A percentile compares a stretch with the other conserved stretches of the same genome.
Evolutionary conservation across 2,329 filamentous ascomycete species (phyloP).

Genomic region (Leptographium lundbergii): DNA sequence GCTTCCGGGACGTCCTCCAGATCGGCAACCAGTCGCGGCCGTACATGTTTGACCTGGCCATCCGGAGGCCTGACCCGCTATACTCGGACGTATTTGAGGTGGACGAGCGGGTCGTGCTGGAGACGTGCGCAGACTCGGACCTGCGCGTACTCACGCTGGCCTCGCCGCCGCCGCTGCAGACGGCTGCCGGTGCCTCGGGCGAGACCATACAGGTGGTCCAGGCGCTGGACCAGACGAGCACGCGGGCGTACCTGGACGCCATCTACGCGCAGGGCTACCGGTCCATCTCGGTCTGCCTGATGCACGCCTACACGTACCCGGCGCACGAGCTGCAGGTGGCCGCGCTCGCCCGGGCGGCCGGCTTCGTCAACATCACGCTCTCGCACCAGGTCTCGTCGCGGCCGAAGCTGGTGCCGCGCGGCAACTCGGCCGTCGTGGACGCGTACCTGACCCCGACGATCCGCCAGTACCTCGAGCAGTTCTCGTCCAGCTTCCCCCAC

Average conservation of each 20-base stretch:
- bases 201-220: slow-evolving; percentile 43
- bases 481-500: slow-evolving; percentile 54
- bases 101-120: slow-evolving; percentile 77
- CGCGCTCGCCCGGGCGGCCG: slow-evolving; percentile 28
- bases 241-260: slow-evolving; percentile 47
- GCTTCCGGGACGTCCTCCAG: slow-evolving; percentile 74
- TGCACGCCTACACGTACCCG: slow-evolving; percentile 44
- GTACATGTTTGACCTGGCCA: slow-evolving; percentile 84
- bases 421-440: slow-evolving; percentile 58
- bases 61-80: slow-evolving; percentile 72
- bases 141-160: slow-evolving; percentile 45
- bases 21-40: slow-evolving; percentile 87
- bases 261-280: slow-evolving; percentile 58
- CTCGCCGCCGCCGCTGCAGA: background rate
- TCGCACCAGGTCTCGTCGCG: slow-evolving; percentile 25
- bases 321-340: slow-evolving; percentile 72
- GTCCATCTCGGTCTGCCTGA: slow-evolving; percentile 24
- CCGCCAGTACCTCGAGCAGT: slow-evolving; percentile 55
- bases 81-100: slow-evolving; percentile 76
- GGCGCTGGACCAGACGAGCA: slow-evolving; percentile 40
- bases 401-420: slow-evolving; percentile 60
- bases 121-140: slow-evolving; percentile 52
- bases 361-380: slow-evolving; percentile 19
- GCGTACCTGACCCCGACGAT: slow-evolving; percentile 63
- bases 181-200: slow-evolving; percentile 49